These are phyloP conservation scores for Hypoxylon fuscum DNA, from an alignment of 495 filamentous ascomycete genomes.

Conservation along the genomic window DNA sequence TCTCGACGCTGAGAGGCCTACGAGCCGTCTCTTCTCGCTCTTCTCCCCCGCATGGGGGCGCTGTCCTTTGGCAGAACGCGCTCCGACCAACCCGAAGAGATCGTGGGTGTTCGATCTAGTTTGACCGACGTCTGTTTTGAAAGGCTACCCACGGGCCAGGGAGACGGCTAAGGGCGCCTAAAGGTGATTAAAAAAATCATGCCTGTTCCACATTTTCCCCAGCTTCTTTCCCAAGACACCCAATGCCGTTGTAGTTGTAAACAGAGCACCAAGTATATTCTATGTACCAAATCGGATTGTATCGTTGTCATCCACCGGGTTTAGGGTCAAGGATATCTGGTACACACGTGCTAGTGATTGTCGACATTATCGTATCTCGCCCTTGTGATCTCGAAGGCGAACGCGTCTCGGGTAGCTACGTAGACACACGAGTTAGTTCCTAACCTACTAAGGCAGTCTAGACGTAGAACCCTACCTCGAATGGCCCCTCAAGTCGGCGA, in stretches of 20 bases:
- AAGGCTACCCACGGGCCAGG: slow-evolving; percentile 35
- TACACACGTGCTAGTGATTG: slow-evolving; percentile 21
- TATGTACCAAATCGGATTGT: slow-evolving; percentile 27
- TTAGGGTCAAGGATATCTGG: slow-evolving; percentile 12
- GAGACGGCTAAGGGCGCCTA: slow-evolving; percentile 23
- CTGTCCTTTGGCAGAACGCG: slow-evolving; percentile 13
- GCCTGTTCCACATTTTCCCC: slow-evolving; percentile 19
- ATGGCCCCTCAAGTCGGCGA: not conserved
- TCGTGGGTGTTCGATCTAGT: not conserved
- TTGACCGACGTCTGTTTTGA: slow-evolving; percentile 26
- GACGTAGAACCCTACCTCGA: slow-evolving; percentile 3
- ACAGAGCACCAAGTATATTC: slow-evolving; percentile 24
- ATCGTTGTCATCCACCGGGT: slow-evolving; percentile 19
- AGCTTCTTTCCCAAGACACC: slow-evolving; percentile 13
- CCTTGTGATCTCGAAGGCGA: slow-evolving; percentile 31
- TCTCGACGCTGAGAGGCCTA: slow-evolving; percentile 31
- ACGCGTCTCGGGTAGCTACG: slow-evolving; percentile 35
- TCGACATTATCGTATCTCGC: slow-evolving; percentile 29
- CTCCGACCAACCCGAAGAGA: slow-evolving; percentile 17
- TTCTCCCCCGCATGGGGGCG: slow-evolving; percentile 16
- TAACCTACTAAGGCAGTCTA: slow-evolving; percentile 17
- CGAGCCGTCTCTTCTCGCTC: slow-evolving; percentile 16
- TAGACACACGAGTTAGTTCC: slow-evolving; percentile 21
- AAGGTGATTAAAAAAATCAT: slow-evolving; percentile 11
- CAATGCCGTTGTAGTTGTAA: slow-evolving; percentile 14